These are phyloP conservation scores for Ceratocystis papillata DNA, from an alignment of 2,329 filamentous ascomycete species.

Conservation along the genomic window DNA sequence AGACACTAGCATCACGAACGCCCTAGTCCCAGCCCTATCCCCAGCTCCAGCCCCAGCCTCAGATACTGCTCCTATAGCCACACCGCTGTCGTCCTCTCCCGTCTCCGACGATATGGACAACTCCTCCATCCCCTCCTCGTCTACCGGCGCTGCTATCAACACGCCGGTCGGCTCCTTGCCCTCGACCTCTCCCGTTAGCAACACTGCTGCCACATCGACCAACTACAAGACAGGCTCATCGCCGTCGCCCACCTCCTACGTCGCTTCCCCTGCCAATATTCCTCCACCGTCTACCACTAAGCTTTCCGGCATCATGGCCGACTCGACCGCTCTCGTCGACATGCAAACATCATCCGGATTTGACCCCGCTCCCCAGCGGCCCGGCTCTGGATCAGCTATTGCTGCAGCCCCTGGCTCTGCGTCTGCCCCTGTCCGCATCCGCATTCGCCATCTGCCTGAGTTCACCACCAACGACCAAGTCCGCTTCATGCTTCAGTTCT, in stretches of 20 bases:
- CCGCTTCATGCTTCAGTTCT: slow-evolving; percentile 22
- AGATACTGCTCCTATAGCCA: neutral
- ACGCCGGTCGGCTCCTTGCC: slow-evolving; percentile 15
- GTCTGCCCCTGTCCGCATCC: slow-evolving; percentile 13
- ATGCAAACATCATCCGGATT: slow-evolving; percentile 11
- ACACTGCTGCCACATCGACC: neutral
- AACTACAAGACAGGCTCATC: neutral
- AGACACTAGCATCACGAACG: neutral
- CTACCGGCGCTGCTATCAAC: slow-evolving; percentile 6
- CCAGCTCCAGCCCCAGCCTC: neutral
- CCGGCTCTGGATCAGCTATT: too few relatives aligned
- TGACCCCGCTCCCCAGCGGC: slow-evolving; percentile 23
- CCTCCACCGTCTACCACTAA: neutral
- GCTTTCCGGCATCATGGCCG: slow-evolving; percentile 21
- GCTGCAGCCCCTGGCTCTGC: too few relatives aligned
- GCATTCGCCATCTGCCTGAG: slow-evolving; percentile 19
- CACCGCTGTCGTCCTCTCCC: neutral
- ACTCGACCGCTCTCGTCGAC: slow-evolving; percentile 8
- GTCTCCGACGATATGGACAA: neutral
- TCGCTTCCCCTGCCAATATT: neutral
- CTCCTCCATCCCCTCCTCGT: neutral
- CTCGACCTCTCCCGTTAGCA: slow-evolving; percentile 14
- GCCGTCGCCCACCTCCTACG: neutral
- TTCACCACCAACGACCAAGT: slow-evolving; percentile 18
- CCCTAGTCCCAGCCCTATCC: neutral